A percentile compares a stretch with the other conserved stretches of the same genome.
phyloP scores from a whole-genome alignment of 192 early-diverging fungal genomes.

The Phycomyces nitens region DNA sequence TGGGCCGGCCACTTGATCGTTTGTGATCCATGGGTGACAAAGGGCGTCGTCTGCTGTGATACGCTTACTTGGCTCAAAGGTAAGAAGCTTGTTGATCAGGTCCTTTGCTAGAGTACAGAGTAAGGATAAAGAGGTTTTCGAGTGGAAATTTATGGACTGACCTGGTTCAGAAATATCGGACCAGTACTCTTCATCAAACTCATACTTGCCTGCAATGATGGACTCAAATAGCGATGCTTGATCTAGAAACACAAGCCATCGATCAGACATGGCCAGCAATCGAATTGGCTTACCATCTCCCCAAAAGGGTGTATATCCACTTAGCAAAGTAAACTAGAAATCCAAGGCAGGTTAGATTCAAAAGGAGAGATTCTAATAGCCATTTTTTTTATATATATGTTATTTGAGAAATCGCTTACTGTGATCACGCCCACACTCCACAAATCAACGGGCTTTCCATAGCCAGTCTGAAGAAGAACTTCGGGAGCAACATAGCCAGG shows the following conservation, averaged over 20 bases:
- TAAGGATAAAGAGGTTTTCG: not conserved
- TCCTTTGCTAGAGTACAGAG: constrained; percentile 52
- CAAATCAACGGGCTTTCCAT: constrained; percentile 92
- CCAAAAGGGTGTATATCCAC: constrained; percentile 77
- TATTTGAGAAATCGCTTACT: constrained; percentile 14
- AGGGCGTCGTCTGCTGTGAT: constrained; percentile 80
- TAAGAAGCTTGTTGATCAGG: constrained; percentile 65
- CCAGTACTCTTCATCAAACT: constrained; percentile 75
- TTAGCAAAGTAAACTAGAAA: constrained; percentile 68
- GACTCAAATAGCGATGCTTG: constrained; percentile 59
- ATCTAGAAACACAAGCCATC: constrained; percentile 25
- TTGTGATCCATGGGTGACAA: constrained; percentile 81
- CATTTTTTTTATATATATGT: not conserved
- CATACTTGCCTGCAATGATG: constrained; percentile 66
- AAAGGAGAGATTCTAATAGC: not conserved
- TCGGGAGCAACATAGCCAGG: constrained; percentile 88
- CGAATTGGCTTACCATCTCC: constrained; percentile 29
- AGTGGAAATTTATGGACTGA: constrained; percentile 6
- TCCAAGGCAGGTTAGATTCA: not conserved
- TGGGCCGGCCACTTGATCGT: constrained; percentile 24
- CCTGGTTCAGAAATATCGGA: constrained; percentile 71
- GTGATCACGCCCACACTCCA: constrained; percentile 94
- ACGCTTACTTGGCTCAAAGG: constrained; percentile 65
- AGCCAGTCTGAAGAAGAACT: constrained; percentile 77
- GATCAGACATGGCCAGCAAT: not conserved